Evolutionary conservation across 148 eudicot species (phyloP).

Genomic region (Cornus florida): DNA sequence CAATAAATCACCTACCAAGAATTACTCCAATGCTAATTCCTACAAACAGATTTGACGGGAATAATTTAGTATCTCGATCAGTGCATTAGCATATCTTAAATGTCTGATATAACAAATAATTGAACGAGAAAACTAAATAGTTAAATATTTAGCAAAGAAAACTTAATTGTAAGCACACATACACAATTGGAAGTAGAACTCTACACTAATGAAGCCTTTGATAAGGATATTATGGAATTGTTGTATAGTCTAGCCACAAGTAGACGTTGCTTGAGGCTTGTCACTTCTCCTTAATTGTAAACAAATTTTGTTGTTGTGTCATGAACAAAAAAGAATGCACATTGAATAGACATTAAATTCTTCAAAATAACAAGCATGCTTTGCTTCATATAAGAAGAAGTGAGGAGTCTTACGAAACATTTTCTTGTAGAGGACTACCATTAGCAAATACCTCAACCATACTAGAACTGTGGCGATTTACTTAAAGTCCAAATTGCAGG

Average conservation of each 20-base stretch:
- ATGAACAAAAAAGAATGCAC: too few relatives aligned
- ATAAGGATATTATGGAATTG: too few relatives aligned
- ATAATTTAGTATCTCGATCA: neutral
- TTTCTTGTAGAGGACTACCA: neutral
- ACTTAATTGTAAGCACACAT: neutral
- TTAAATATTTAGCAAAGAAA: neutral
- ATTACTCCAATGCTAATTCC: neutral
- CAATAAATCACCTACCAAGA: neutral
- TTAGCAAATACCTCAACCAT: neutral
- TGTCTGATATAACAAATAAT: neutral
- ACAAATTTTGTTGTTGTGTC: too few relatives aligned
- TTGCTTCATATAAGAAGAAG: neutral
- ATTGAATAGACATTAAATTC: too few relatives aligned
- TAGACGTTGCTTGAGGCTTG: too few relatives aligned
- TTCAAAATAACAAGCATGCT: too few relatives aligned
- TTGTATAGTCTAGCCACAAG: too few relatives aligned
- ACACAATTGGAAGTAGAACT: neutral
- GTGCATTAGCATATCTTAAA: neutral
- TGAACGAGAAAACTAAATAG: neutral
- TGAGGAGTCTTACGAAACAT: neutral
- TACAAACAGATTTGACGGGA: neutral
- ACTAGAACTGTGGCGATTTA: neutral
- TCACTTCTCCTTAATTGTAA: too few relatives aligned
- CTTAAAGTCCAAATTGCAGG: slow-evolving; percentile 36
- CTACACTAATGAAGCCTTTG: neutral